Conservation (phyloP, 306 rosid genomes). For the Quercus variabilis region DNA sequence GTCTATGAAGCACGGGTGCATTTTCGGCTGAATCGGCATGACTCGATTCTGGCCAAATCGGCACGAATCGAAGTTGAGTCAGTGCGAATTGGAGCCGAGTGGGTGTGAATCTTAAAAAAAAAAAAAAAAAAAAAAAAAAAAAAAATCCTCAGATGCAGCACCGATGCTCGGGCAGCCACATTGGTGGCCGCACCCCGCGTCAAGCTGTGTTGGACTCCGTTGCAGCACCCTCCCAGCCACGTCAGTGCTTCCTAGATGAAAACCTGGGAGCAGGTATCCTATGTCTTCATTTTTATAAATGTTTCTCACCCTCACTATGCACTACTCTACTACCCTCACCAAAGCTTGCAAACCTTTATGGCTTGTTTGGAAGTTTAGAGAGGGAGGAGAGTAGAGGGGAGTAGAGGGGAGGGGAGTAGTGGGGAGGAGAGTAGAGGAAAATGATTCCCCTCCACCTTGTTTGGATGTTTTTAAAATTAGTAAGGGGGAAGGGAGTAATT, state of each 20-base stretch:
- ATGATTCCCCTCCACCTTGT: no score
- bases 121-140: no score
- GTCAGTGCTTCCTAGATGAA: conserved; percentile 26
- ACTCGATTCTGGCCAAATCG: not conserved
- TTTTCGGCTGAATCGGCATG: rapidly evolving
- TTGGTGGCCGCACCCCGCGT: rapidly evolving
- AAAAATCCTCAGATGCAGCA: no score
- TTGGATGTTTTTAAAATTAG: no score
- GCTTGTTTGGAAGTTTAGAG: no score
- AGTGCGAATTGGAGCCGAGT: rapidly evolving
- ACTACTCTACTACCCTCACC: not conserved
- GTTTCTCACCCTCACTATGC: not conserved
- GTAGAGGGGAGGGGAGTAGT: no score
- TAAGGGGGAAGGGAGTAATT: no score
- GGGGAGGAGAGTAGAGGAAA: no score
- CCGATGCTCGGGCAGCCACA: rapidly evolving
- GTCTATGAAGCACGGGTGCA: not conserved
- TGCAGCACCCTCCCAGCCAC: no score
- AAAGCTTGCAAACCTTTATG: not conserved
- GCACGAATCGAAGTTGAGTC: not conserved
- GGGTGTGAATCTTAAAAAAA: no score
- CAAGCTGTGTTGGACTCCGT: rapidly evolving
- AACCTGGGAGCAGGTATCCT: conserved; percentile 46
- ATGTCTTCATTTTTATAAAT: not conserved
- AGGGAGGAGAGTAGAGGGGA: no score